Evolutionary conservation across 768 basidiomycete species (phyloP).

Genomic region (Hygrophoropsis aurantiaca): DNA sequence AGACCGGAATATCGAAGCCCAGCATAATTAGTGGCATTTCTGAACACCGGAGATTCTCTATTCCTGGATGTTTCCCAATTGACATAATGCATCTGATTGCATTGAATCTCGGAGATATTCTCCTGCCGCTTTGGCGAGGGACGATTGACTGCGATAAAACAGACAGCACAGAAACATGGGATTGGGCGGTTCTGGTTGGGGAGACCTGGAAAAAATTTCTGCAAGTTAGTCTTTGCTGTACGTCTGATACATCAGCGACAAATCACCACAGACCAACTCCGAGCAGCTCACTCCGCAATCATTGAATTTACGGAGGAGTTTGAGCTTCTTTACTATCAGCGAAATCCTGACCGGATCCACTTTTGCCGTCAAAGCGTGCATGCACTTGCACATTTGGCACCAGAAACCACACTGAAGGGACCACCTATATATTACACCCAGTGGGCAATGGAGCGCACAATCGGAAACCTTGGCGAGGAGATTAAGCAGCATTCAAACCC

Average conservation of each 20-base stretch:
- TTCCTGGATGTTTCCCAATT: conserved; percentile 33
- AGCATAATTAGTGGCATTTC: conserved; percentile 35
- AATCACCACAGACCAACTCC: conserved; percentile 11
- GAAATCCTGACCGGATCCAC: conserved; percentile 13
- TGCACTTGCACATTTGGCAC: conserved; percentile 17
- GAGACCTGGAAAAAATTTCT: conserved; percentile 22
- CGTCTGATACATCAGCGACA: conserved; percentile 14
- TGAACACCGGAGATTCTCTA: conserved; percentile 11
- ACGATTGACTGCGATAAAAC: conserved; percentile 10
- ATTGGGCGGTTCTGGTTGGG: conserved; percentile 22
- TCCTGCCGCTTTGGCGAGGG: conserved; percentile 22
- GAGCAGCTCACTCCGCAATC: conserved; percentile 1
- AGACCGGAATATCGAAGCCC: conserved; percentile 35
- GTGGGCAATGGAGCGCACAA: conserved; percentile 22
- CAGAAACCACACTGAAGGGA: conserved; percentile 19
- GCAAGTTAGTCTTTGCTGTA: conserved; percentile 20
- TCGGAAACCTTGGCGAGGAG: conserved; percentile 17
- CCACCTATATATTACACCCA: conserved; percentile 18
- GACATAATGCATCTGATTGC: conserved; percentile 42
- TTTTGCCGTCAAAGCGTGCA: conserved; percentile 26
- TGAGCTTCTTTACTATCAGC: background rate
- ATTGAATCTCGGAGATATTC: conserved; percentile 22
- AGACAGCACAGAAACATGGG: conserved; percentile 16
- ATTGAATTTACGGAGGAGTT: background rate
- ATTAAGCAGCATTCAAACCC: conserved; percentile 17